These are phyloP conservation scores for Obba rivulosa DNA, from an alignment of 768 basidiomycete genomes.

Conservation along the genomic window DNA sequence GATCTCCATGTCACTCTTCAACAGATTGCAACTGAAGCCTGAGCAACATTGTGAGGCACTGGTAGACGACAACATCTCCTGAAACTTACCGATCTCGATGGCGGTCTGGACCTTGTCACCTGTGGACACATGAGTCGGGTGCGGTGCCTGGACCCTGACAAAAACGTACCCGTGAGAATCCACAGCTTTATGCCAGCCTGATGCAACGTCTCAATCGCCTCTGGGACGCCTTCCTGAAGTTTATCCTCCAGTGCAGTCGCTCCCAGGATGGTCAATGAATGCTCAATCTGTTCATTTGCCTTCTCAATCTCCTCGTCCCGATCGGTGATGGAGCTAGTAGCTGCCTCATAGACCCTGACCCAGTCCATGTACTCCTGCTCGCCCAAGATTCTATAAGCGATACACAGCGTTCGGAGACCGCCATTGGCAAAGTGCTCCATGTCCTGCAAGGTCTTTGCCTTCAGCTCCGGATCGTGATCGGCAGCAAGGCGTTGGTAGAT, in stretches of 20 bases:
- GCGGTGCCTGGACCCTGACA: not conserved
- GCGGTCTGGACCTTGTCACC: constrained; percentile 98
- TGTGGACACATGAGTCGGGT: constrained; percentile 19
- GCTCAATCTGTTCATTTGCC: constrained; percentile 80
- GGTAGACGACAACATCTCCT: too few species aligned
- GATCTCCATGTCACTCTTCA: constrained; percentile 92
- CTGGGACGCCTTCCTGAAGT: constrained; percentile 94
- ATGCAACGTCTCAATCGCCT: constrained; percentile 89
- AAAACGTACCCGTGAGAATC: constrained; percentile 80
- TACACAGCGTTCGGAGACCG: constrained; percentile 86
- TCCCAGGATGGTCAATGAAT: constrained; percentile 77
- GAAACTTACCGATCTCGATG: constrained; percentile 76
- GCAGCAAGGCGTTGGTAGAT: constrained; percentile 81
- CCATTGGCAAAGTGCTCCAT: constrained; percentile 94
- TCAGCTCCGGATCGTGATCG: constrained; percentile 68
- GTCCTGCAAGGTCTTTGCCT: constrained; percentile 75
- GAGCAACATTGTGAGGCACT: not conserved
- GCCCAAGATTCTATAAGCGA: constrained; percentile 70
- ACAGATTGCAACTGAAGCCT: constrained; percentile 89
- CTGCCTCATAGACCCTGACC: constrained; percentile 76
- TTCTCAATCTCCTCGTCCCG: constrained; percentile 91
- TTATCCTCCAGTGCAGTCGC: constrained; percentile 98
- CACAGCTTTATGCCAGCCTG: constrained; percentile 95
- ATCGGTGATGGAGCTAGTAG: constrained; percentile 68
- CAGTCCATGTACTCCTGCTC: constrained; percentile 86